These are phyloP conservation scores for Aspergillus oerlinghausenensis DNA, from an alignment of 2,329 filamentous ascomycete species.

Conservation along the genomic window DNA sequence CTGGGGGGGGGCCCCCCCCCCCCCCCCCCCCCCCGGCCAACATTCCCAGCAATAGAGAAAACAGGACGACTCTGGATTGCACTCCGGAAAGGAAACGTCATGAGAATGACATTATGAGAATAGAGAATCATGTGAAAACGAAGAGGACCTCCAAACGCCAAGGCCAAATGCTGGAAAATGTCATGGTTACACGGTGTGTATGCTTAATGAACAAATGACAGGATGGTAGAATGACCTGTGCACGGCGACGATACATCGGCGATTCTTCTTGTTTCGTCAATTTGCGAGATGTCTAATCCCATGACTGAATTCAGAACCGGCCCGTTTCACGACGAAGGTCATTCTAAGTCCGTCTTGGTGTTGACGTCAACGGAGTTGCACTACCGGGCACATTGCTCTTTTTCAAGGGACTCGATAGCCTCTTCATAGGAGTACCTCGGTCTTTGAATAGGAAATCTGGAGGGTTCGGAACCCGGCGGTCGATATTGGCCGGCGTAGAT, in stretches of 20 bases:
- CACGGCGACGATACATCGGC: not conserved
- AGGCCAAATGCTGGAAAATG: not conserved
- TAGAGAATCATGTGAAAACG: not conserved
- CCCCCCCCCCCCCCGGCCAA: conserved; percentile 1
- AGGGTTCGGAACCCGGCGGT: conserved; percentile 36
- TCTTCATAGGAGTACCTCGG: conserved; percentile 31
- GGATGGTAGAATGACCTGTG: not conserved
- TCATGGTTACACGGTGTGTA: conserved; percentile 1
- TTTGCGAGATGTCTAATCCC: conserved; percentile 5
- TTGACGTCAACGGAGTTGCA: conserved; percentile 28
- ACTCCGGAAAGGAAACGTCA: not conserved
- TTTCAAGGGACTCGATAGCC: conserved; percentile 40
- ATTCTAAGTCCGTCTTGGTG: conserved; percentile 32
- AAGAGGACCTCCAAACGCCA: not conserved
- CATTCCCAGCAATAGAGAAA: conserved; percentile 9
- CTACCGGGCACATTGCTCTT: conserved; percentile 37
- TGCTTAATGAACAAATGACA: not conserved
- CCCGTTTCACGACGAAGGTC: conserved; percentile 26
- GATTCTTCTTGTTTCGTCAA: not conserved
- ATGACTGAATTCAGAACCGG: conserved; percentile 13
- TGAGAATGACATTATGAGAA: not conserved
- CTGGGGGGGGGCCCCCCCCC: no score
- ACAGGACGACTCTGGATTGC: not conserved
- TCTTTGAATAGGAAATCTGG: conserved; percentile 35
- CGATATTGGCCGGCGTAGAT: conserved; percentile 57